These are phyloP conservation scores for Orbilia blumenaviensis DNA, from an alignment of 2,329 filamentous ascomycete species.

Conservation along the genomic window DNA sequence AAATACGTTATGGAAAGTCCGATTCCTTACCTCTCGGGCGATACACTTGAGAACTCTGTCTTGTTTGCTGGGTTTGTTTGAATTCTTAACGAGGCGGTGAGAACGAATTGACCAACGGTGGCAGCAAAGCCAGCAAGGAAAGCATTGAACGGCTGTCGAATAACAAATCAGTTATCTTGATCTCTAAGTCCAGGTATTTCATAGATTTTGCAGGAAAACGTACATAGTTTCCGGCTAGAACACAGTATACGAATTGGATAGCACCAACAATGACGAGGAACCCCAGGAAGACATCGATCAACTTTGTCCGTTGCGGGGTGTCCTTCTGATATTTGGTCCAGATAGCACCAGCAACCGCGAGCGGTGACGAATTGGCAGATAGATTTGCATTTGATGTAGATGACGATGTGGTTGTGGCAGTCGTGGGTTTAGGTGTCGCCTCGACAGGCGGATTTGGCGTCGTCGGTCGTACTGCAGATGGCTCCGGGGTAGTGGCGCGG, in stretches of 20 bases:
- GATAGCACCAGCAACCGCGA: slow-evolving; percentile 61
- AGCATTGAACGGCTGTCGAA: slow-evolving; percentile 88
- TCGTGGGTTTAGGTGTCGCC: slow-evolving; percentile 3
- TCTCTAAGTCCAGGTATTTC: background rate
- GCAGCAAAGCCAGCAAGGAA: slow-evolving; percentile 95
- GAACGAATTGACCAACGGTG: slow-evolving; percentile 95
- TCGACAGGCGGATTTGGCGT: slow-evolving; percentile 34
- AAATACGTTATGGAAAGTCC: slow-evolving; percentile 54
- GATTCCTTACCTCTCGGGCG: slow-evolving; percentile 75
- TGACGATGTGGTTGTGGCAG: background rate
- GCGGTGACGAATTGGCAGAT: slow-evolving; percentile 31
- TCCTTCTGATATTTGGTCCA: slow-evolving; percentile 79
- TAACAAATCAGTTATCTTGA: background rate
- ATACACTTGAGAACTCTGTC: slow-evolving; percentile 77
- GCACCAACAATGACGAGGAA: slow-evolving; percentile 86
- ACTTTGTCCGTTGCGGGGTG: slow-evolving; percentile 89
- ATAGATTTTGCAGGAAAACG: slow-evolving; percentile 60
- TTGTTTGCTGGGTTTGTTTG: slow-evolving; percentile 88
- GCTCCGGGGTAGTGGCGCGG: slow-evolving; percentile 44
- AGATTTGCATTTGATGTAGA: slow-evolving; percentile 7
- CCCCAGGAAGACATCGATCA: slow-evolving; percentile 88
- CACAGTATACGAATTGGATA: slow-evolving; percentile 93
- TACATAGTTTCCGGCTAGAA: slow-evolving; percentile 93
- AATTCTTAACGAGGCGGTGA: slow-evolving; percentile 86
- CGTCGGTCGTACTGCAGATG: slow-evolving; percentile 27